Evolutionary conservation across 140 eudicot genomes (phyloP).

Genomic region (Senecio squalidus): DNA sequence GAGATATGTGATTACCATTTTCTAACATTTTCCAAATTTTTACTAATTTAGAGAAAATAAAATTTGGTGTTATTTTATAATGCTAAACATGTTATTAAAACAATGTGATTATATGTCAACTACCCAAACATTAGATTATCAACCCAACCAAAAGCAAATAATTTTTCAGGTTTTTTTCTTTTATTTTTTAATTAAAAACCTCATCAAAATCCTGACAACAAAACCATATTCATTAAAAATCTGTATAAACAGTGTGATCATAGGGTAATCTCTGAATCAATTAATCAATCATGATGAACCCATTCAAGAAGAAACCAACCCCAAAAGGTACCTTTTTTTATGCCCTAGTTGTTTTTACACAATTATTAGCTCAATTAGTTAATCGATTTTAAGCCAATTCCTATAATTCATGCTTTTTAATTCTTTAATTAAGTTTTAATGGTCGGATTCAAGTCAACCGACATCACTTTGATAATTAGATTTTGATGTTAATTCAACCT

Average conservation of each 20-base stretch:
- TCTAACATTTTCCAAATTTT: no score
- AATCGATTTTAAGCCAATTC: constrained; percentile 1
- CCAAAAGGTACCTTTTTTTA: constrained; percentile 25
- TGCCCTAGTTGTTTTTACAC: constrained; percentile 17
- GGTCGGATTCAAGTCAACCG: constrained; percentile 4
- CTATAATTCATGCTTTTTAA: not conserved
- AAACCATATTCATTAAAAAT: not conserved
- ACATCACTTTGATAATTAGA: constrained; percentile 4
- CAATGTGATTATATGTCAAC: no score
- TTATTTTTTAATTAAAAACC: no score
- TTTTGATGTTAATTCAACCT: no score
- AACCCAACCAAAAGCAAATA: no score
- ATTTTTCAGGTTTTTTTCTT: no score
- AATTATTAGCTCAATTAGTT: not conserved
- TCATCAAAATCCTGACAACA: no score
- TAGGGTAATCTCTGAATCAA: constrained; percentile 14
- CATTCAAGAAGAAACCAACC: constrained; percentile 77
- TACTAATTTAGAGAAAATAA: no score
- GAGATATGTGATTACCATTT: no score
- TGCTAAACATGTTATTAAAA: no score
- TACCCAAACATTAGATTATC: no score
- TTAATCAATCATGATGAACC: constrained; percentile 49
- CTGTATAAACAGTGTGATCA: not conserved
- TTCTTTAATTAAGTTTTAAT: not conserved
- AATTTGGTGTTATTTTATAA: no score